A percentile compares a stretch with the other conserved stretches of the same genome.
These are phyloP conservation scores for Incumbomyces lentus DNA, from an alignment of 2,329 filamentous ascomycete species.

Conservation along the genomic window DNA sequence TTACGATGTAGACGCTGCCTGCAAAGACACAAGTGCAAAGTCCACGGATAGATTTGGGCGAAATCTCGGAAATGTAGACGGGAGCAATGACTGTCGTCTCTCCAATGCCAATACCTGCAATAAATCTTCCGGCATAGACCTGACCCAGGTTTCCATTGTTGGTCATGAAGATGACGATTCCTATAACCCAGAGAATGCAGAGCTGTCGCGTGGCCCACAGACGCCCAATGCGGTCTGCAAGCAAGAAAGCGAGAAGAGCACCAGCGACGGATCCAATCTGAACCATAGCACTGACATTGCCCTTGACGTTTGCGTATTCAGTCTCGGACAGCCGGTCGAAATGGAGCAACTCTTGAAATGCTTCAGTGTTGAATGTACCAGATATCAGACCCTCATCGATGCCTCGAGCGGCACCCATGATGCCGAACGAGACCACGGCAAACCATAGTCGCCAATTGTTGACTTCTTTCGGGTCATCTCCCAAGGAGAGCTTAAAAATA, in stretches of 20 bases:
- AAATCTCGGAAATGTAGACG: conserved; percentile 62
- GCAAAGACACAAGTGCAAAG: conserved; percentile 64
- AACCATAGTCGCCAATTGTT: conserved; percentile 26
- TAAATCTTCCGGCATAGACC: conserved; percentile 35
- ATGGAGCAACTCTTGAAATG: conserved; percentile 15
- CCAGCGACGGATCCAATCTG: conserved; percentile 30
- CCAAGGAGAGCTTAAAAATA: conserved; percentile 24
- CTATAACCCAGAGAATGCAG: conserved; percentile 18
- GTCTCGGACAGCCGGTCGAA: conserved; percentile 15
- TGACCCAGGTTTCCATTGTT: conserved; percentile 28
- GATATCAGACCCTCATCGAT: conserved; percentile 21
- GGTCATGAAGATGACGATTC: conserved; percentile 26
- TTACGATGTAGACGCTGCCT: conserved; percentile 55
- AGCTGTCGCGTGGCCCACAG: conserved; percentile 19
- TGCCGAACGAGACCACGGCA: conserved; percentile 20
- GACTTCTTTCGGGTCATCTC: conserved; percentile 24
- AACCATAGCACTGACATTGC: conserved; percentile 32
- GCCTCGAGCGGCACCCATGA: conserved; percentile 20
- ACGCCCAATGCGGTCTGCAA: conserved; percentile 23
- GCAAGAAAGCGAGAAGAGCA: conserved; percentile 24
- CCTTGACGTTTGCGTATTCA: conserved; percentile 25
- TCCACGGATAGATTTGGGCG: conserved; percentile 58
- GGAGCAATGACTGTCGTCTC: conserved; percentile 42
- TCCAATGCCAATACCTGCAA: conserved; percentile 34
- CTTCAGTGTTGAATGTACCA: conserved; percentile 23